Conservation (phyloP, 768 basidiomycete species). For the Leccinum broughii region DNA sequence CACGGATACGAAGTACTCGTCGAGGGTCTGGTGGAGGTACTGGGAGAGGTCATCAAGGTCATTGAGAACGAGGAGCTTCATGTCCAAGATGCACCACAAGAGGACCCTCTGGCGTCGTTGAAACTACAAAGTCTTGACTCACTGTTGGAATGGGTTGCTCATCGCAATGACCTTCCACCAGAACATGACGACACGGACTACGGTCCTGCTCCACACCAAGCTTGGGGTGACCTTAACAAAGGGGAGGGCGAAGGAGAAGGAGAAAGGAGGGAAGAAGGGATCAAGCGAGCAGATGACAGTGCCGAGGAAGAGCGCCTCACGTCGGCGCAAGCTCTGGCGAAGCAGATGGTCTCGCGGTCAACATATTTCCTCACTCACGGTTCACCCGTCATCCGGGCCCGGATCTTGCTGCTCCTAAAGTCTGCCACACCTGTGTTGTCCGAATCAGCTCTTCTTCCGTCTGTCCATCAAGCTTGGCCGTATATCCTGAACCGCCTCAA, state of each 20-base stretch:
- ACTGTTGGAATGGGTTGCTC: slow-evolving; percentile 67
- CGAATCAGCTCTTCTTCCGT: slow-evolving; percentile 75
- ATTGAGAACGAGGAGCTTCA: slow-evolving; percentile 57
- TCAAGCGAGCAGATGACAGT: slow-evolving; percentile 19
- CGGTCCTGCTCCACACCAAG: slow-evolving; percentile 57
- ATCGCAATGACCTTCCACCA: slow-evolving; percentile 37
- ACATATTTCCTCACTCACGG: slow-evolving; percentile 89
- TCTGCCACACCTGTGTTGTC: slow-evolving; percentile 72
- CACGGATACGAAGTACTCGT: slow-evolving; percentile 90
- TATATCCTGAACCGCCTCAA: slow-evolving; percentile 81
- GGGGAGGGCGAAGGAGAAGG: slow-evolving; percentile 26
- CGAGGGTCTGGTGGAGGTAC: slow-evolving; percentile 83
- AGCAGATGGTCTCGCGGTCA: slow-evolving; percentile 84
- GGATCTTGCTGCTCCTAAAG: slow-evolving; percentile 73
- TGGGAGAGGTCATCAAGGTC: slow-evolving; percentile 81
- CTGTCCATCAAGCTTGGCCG: slow-evolving; percentile 92
- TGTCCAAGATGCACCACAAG: slow-evolving; percentile 22
- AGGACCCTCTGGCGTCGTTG: slow-evolving; percentile 18
- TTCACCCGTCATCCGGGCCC: slow-evolving; percentile 82
- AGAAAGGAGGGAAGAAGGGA: slow-evolving; percentile 17
- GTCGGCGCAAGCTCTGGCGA: slow-evolving; percentile 71
- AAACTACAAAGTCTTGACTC: slow-evolving; percentile 42
- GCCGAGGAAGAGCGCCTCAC: slow-evolving; percentile 55
- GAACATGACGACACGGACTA: slow-evolving; percentile 50
- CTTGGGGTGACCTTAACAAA: slow-evolving; percentile 49